Evolutionary conservation across 805 yeast genomes (phyloP).

Genomic region (Kodamaea leandrae): DNA sequence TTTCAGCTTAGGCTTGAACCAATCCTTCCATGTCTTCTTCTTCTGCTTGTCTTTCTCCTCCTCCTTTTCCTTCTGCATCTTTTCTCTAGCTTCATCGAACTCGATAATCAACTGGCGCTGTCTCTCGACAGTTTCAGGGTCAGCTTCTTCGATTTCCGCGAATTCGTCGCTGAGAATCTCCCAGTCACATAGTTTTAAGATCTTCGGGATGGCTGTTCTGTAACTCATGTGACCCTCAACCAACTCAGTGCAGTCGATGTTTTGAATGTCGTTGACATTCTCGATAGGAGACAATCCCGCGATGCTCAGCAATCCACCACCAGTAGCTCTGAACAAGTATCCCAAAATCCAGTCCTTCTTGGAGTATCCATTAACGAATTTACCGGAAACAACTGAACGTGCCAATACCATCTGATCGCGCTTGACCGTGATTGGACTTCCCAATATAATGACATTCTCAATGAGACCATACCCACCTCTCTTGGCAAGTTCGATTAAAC

Average conservation of each 20-base stretch:
- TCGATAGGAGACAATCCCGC: constrained; percentile 84
- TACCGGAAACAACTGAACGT: constrained; percentile 83
- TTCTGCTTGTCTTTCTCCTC: constrained; percentile 19
- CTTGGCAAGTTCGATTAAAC: constrained; percentile 80
- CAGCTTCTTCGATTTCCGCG: constrained; percentile 94
- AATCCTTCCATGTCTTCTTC: constrained; percentile 46
- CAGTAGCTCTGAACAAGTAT: constrained; percentile 89
- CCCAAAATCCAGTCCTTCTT: constrained; percentile 95
- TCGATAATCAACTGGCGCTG: constrained; percentile 80
- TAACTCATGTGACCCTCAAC: constrained; percentile 98
- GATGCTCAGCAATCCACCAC: constrained; percentile 90
- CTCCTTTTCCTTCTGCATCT: constrained; percentile 47
- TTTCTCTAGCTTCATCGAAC: constrained; percentile 75
- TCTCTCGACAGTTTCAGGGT: constrained; percentile 79
- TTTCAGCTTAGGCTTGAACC: constrained; percentile 48
- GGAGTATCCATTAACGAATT: constrained; percentile 86
- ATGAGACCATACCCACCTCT: constrained; percentile 84
- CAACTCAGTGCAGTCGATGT: constrained; percentile 78
- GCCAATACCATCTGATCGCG: constrained; percentile 75
- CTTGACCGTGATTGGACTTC: constrained; percentile 81
- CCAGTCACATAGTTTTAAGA: constrained; percentile 68
- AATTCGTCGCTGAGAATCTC: constrained; percentile 87
- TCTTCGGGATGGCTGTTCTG: constrained; percentile 86
- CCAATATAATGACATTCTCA: constrained; percentile 84
- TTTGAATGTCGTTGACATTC: constrained; percentile 63